phyloP scores from a whole-genome alignment of 108 stramenopile species.

The Thalassiosira profunda region DNA sequence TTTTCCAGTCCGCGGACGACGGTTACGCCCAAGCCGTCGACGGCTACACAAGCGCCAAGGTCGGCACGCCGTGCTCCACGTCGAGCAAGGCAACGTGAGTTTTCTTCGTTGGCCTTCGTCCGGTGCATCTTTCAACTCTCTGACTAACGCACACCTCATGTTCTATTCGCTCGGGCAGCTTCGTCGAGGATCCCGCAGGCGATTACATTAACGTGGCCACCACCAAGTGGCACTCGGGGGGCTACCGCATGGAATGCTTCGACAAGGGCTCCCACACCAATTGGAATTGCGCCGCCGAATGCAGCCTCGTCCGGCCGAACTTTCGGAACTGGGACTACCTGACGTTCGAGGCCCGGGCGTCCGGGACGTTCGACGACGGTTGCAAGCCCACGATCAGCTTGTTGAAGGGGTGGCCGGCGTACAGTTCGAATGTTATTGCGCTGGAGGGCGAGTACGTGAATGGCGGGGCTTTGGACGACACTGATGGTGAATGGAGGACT shows the following conservation, averaged over 20 bases:
- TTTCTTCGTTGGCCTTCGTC: too few relatives aligned
- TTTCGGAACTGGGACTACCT: conserved; percentile 5
- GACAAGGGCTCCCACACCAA: neutral
- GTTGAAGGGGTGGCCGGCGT: conserved; percentile 1
- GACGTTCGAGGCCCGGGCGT: conserved; percentile 5
- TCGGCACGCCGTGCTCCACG: too few relatives aligned
- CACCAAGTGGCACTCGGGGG: neutral
- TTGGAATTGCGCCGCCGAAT: neutral
- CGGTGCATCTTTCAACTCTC: too few relatives aligned
- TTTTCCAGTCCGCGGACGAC: too few relatives aligned
- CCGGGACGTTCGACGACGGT: neutral
- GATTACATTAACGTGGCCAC: neutral
- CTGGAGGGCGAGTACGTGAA: conserved; percentile 17
- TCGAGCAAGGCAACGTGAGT: too few relatives aligned
- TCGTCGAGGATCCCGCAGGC: neutral
- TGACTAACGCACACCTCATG: too few relatives aligned
- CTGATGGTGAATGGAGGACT: conserved; percentile 4
- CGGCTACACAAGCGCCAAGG: too few relatives aligned
- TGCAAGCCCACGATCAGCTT: conserved; percentile 10
- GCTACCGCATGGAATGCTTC: neutral
- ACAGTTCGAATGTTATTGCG: neutral
- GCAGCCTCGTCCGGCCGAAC: neutral
- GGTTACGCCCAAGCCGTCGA: too few relatives aligned
- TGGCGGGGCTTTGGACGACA: neutral
- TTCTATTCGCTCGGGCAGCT: too few relatives aligned